phyloP scores from a whole-genome alignment of 208 protist species.

The Herpetomonas samuelpessoai region DNA sequence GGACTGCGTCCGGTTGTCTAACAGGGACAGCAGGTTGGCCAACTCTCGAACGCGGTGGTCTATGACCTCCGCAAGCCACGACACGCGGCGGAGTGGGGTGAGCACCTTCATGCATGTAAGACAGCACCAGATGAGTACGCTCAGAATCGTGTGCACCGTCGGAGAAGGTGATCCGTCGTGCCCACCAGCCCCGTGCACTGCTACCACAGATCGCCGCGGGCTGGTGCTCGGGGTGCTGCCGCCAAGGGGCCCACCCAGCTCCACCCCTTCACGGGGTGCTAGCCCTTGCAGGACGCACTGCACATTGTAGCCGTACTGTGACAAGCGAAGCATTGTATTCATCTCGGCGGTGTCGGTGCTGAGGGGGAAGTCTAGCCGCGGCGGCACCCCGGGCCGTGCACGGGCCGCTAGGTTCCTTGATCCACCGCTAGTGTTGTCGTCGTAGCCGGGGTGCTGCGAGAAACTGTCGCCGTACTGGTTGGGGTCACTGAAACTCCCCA shows the following conservation, averaged over 20 bases:
- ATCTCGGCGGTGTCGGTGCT: slow-evolving; percentile 59
- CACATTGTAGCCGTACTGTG: slow-evolving; percentile 36
- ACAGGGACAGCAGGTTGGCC: slow-evolving; percentile 55
- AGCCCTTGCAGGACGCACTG: slow-evolving; percentile 36
- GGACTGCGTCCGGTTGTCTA: slow-evolving; percentile 38
- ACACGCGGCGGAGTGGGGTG: slow-evolving; percentile 26
- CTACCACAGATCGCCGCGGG: not conserved
- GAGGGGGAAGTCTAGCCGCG: slow-evolving; percentile 74
- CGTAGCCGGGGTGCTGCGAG: not conserved
- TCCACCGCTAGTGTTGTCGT: not conserved
- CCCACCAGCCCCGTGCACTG: not conserved
- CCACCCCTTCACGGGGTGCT: not conserved
- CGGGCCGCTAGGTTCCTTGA: not conserved
- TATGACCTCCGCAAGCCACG: slow-evolving; percentile 28
- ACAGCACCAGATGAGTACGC: slow-evolving; percentile 23
- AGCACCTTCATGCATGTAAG: slow-evolving; percentile 21
- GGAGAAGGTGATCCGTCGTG: not conserved
- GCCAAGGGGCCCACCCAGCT: not conserved
- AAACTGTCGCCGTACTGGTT: not conserved
- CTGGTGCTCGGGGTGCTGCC: not conserved
- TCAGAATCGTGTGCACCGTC: not conserved
- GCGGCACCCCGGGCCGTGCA: slow-evolving; percentile 29
- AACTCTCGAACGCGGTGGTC: slow-evolving; percentile 60
- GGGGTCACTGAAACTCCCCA: not conserved
- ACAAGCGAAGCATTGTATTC: slow-evolving; percentile 44